phyloP scores from a whole-genome alignment of 2,329 filamentous ascomycete genomes.

The Albifimbria verrucaria region DNA sequence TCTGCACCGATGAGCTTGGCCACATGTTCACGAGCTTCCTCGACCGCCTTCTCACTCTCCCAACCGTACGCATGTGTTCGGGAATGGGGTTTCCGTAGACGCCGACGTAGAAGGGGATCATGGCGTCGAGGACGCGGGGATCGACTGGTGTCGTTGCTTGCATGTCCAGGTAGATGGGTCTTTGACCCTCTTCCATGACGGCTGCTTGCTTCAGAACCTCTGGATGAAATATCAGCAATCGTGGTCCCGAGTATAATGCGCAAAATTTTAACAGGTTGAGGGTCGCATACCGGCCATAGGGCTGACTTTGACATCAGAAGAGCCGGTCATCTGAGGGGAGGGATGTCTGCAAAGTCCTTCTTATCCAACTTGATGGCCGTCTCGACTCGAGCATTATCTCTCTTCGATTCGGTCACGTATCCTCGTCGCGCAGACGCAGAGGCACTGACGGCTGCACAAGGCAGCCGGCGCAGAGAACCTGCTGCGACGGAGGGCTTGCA shows the following conservation, averaged over 20 bases:
- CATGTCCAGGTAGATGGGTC: constrained; percentile 97
- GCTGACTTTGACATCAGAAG: constrained; percentile 62
- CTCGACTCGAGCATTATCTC: constrained; percentile 79
- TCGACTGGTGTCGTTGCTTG: constrained; percentile 96
- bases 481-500: constrained; percentile 37
- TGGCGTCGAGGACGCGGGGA: constrained; percentile 89
- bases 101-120: constrained; percentile 92
- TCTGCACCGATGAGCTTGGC: constrained; percentile 89
- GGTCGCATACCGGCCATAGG: constrained; percentile 58
- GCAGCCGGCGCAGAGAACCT: constrained; percentile 23
- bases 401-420: constrained; percentile 83
- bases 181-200: constrained; percentile 85
- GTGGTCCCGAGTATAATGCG: neutral
- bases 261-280: neutral
- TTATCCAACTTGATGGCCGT: constrained; percentile 84
- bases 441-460: constrained; percentile 25
- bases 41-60: constrained; percentile 94
- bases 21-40: constrained; percentile 79
- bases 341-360: constrained; percentile 68
- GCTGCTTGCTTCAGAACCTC: constrained; percentile 88
- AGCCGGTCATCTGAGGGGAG: constrained; percentile 26
- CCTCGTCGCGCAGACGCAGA: constrained; percentile 43
- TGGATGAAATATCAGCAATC: constrained; percentile 18
- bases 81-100: constrained; percentile 97
- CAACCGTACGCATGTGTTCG: constrained; percentile 97